Evolutionary conservation across 2,329 filamentous ascomycete genomes (phyloP).

Genomic region (Sclerotinia trifoliorum): DNA sequence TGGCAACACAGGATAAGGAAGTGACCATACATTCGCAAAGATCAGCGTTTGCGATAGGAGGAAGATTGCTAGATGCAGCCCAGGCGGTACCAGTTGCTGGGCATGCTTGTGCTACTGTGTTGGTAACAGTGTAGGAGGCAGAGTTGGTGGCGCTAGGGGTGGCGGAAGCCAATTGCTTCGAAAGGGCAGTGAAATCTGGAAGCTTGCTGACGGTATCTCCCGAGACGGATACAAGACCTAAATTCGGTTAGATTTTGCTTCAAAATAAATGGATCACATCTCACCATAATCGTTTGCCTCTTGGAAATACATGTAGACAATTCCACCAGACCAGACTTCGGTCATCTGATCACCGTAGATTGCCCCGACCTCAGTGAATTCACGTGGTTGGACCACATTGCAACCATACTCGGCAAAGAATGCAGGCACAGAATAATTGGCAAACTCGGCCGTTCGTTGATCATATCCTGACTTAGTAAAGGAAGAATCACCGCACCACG

Average conservation of each 20-base stretch:
- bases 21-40: conserved; percentile 86
- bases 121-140: conserved; percentile 69
- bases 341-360: conserved; percentile 83
- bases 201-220: conserved; percentile 63
- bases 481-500: conserved; percentile 88
- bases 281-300: conserved; percentile 83
- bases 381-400: conserved; percentile 68
- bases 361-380: conserved; percentile 80
- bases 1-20: conserved; percentile 68
- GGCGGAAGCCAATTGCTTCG: conserved; percentile 66
- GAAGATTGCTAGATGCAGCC: conserved; percentile 69
- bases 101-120: conserved; percentile 67
- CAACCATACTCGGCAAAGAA: conserved; percentile 99
- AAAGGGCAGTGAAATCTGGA: conserved; percentile 72
- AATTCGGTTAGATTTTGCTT: conserved; percentile 37
- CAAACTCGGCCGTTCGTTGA: conserved; percentile 81
- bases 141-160: conserved; percentile 65
- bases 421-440: conserved; percentile 84
- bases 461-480: conserved; percentile 77
- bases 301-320: conserved; percentile 98
- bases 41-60: conserved; percentile 73
- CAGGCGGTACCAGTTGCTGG: conserved; percentile 65
- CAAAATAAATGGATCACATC: conserved; percentile 29
- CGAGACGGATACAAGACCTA: conserved; percentile 64
- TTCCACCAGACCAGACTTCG: conserved; percentile 86